Evolutionary conservation across 75 land plant genomes (phyloP).

Genomic region (Pinus taeda): DNA sequence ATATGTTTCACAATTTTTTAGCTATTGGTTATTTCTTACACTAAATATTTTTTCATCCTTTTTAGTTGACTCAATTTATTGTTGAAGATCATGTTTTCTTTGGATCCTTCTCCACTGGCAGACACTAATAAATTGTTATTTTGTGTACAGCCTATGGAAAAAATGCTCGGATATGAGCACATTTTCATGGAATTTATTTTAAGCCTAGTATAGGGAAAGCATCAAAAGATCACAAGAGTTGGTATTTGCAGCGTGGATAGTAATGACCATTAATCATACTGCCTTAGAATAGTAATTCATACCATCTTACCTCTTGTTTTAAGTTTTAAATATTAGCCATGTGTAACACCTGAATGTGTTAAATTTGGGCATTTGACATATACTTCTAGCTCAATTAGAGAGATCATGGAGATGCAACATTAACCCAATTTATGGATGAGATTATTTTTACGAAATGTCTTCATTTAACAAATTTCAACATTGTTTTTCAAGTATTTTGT

Average conservation of each 20-base stretch:
- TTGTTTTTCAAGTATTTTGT: constrained; percentile 1
- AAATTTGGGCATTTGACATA: neutral
- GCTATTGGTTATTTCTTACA: neutral
- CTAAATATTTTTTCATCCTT: neutral
- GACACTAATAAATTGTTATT: neutral
- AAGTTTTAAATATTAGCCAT: neutral
- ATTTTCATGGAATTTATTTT: constrained; percentile 85
- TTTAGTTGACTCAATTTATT: neutral
- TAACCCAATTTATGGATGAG: neutral
- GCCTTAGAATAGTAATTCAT: neutral
- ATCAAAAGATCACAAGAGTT: constrained; percentile 18
- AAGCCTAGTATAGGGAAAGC: constrained; percentile 33
- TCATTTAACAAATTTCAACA: neutral
- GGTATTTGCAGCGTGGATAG: constrained; percentile 6
- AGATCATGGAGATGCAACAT: neutral
- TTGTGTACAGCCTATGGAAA: constrained; percentile 72
- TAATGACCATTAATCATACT: neutral
- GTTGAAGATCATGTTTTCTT: neutral
- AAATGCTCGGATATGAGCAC: constrained; percentile 84
- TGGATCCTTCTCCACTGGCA: neutral
- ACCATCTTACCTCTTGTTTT: neutral
- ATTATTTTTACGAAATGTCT: neutral
- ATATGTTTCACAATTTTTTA: constrained; percentile 1
- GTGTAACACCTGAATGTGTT: constrained; percentile 3
- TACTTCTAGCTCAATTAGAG: neutral